Evolutionary conservation across 768 basidiomycete species (phyloP), one percentile per base, ranked within the genome.

Genomic region (Rhodotorula babjevae): DNA sequence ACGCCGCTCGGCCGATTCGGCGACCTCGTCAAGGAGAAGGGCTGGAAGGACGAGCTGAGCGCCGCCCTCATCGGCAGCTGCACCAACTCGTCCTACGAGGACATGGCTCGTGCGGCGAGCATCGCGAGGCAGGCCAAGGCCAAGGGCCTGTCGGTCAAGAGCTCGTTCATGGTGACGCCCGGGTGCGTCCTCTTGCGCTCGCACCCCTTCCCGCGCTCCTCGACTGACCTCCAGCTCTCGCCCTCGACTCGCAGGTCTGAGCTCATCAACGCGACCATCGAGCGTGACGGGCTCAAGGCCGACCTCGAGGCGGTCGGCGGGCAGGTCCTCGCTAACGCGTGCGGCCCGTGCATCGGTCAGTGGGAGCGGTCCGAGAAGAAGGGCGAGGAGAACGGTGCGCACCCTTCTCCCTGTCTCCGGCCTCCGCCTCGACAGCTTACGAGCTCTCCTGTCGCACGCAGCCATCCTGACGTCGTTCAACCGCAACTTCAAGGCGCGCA

Each of bases 291-390:
- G 44, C 85, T 98, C 58, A 96, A 92, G 36, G 84, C 85, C 21
- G 85, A 86, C 49, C 83, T 99, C 55, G 86, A 95, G 81, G 87
- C 87, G 77, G 90, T 97, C 64, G 96, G 96, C n/a, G 96, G 91
- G 4, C 85, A 89, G 63, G 95, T 99, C 33, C 84, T 99, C 49
- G 94, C 96, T 12, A 99, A 99, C 81, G 96, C 96, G 7, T 99
- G 96, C 77, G 96, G 96, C 63, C 96, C 96, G 36, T 99, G 96
- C 80, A 99, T 98, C 77, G 96, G 96, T 59, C 95, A 97, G 87
- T 99, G 96, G 96, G 93, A 97, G 80, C 87, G 96, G 40, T 55
- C 89, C 58, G 93, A 92, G 74, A 88, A 89, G 78, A 86, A 90
- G 79, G 88, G 86, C 58, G 90, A 96, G 81, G 90, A 95, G 79